Evolutionary conservation across 495 filamentous ascomycete genomes (phyloP).

Genomic region (Penicillium subrubescens): DNA sequence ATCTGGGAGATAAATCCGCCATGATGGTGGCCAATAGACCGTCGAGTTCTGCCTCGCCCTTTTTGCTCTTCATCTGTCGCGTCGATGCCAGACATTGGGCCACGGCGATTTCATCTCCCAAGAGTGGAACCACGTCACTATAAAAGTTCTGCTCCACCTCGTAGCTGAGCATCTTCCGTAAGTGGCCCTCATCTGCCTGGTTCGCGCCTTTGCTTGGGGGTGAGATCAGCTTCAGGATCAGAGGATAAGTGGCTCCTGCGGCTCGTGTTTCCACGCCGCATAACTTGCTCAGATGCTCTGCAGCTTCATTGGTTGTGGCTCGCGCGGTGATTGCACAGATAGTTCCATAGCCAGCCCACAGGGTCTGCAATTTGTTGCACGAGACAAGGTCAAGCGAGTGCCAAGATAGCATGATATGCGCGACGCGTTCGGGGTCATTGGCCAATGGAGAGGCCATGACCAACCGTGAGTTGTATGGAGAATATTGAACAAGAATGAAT

Average conservation of each 20-base stretch:
- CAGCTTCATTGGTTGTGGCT: slow-evolving; percentile 30
- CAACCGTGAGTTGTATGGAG: not conserved
- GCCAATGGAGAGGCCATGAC: slow-evolving; percentile 18
- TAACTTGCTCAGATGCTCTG: slow-evolving; percentile 25
- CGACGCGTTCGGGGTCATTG: slow-evolving; percentile 31
- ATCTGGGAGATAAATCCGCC: slow-evolving; percentile 34
- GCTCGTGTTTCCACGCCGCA: slow-evolving; percentile 22
- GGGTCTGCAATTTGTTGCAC: slow-evolving; percentile 36
- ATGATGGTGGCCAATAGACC: slow-evolving; percentile 41
- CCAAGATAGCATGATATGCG: slow-evolving; percentile 38
- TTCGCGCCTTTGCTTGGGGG: slow-evolving; percentile 22
- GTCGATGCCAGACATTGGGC: slow-evolving; percentile 41
- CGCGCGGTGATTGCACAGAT: slow-evolving; percentile 37
- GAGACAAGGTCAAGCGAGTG: slow-evolving; percentile 38
- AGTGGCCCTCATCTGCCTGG: slow-evolving; percentile 37
- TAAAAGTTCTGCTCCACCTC: slow-evolving; percentile 43
- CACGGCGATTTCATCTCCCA: slow-evolving; percentile 30
- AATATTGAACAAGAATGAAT: not conserved
- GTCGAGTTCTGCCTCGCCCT: slow-evolving; percentile 25
- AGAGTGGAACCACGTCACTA: slow-evolving; percentile 29
- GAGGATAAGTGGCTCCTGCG: slow-evolving; percentile 27
- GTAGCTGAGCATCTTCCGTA: slow-evolving; percentile 44
- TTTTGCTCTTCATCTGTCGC: slow-evolving; percentile 19
- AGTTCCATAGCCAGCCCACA: slow-evolving; percentile 44
- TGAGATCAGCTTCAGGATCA: slow-evolving; percentile 46